phyloP scores from a whole-genome alignment of 192 early-diverging fungal species.

The Coemansia sp. region DNA sequence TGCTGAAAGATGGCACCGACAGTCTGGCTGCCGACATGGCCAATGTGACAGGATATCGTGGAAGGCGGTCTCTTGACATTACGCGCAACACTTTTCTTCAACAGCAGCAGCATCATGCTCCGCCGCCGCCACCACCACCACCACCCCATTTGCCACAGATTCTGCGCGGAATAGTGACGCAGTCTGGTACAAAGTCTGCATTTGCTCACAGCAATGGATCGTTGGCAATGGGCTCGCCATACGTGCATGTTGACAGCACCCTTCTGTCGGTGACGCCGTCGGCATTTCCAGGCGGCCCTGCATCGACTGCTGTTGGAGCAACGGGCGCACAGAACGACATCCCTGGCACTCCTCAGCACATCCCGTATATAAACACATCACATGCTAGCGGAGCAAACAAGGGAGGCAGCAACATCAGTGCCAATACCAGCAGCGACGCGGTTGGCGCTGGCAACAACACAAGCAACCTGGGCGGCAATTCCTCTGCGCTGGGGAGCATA shows the following conservation, averaged over 20 bases:
- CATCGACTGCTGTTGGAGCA: neutral
- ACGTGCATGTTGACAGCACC: slow-evolving; percentile 21
- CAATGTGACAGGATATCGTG: slow-evolving; percentile 12
- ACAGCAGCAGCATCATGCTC: slow-evolving; percentile 15
- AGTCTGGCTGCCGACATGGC: neutral
- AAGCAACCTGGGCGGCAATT: neutral
- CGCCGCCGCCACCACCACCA: slow-evolving; percentile 17
- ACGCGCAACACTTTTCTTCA: slow-evolving; percentile 16
- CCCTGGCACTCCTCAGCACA: neutral
- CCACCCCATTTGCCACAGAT: slow-evolving; percentile 10
- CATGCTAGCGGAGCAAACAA: neutral
- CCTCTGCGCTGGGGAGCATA: neutral
- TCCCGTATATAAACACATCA: neutral
- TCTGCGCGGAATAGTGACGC: slow-evolving; percentile 22
- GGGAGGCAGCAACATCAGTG: neutral
- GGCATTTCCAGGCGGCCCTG: neutral
- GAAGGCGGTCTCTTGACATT: slow-evolving; percentile 42
- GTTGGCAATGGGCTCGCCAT: slow-evolving; percentile 34
- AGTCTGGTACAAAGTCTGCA: neutral
- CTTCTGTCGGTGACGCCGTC: neutral
- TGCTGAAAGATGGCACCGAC: neutral
- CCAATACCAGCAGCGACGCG: neutral
- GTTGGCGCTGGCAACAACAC: neutral
- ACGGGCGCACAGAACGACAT: neutral
- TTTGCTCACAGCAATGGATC: slow-evolving; percentile 4